phyloP scores from a whole-genome alignment of 176 grass and related monocot genomes.

The Avena atlantica region DNA sequence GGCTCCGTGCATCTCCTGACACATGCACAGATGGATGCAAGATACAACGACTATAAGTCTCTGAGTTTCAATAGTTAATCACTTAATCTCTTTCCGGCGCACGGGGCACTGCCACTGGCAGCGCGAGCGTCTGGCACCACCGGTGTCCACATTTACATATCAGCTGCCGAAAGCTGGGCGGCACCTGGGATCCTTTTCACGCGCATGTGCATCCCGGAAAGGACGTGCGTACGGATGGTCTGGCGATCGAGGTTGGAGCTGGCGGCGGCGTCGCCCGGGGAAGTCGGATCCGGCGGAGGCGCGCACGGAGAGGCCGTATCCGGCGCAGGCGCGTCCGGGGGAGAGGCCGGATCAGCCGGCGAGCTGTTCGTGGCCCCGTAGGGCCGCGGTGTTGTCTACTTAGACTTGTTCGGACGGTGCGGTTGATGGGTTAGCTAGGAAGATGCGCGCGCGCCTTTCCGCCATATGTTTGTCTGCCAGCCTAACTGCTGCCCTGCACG shows the following conservation, averaged over 20 bases:
- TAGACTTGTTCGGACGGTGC: neutral
- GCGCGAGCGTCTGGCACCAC: too few species aligned
- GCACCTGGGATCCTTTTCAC: neutral
- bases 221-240: neutral
- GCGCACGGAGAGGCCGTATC: neutral
- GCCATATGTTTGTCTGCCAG: neutral
- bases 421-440: neutral
- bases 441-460: neutral
- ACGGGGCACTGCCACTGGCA: too few species aligned
- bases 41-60: too few species aligned
- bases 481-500: neutral
- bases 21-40: too few species aligned
- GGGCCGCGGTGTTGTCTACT: neutral
- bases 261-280: neutral
- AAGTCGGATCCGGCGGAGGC: neutral
- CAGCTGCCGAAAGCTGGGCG: neutral
- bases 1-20: too few species aligned
- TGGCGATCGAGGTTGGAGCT: neutral
- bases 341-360: neutral
- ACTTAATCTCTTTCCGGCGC: too few species aligned
- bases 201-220: neutral
- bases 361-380: neutral
- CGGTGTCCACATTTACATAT: too few species aligned
- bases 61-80: too few species aligned
- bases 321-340: neutral